A percentile compares a stretch with the other conserved stretches of the same genome.
These are phyloP conservation scores for Arthrobotrys musiformis DNA, from an alignment of 2,329 filamentous ascomycete genomes.

Conservation along the genomic window DNA sequence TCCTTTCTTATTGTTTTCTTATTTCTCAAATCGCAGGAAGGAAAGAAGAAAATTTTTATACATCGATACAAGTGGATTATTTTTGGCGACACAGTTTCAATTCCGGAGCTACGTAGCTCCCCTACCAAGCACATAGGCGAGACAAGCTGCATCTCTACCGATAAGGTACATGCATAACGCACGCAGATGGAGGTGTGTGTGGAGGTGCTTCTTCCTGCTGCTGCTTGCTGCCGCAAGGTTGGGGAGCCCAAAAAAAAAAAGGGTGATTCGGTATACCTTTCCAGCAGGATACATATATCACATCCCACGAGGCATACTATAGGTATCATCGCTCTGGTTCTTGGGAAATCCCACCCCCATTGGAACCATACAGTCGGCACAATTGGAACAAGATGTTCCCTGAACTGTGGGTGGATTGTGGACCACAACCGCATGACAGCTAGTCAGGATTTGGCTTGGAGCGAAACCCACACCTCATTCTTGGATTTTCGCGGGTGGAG, in stretches of 20 bases:
- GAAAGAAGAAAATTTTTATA: conserved; percentile 30
- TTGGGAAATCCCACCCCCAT: conserved; percentile 14
- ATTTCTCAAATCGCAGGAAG: no score
- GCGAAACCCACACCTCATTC: conserved; percentile 43
- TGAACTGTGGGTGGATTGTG: conserved; percentile 19
- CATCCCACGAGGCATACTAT: conserved; percentile 14
- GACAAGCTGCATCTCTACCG: conserved; percentile 53
- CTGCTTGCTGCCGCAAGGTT: conserved; percentile 15
- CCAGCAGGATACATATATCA: conserved; percentile 29
- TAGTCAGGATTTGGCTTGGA: conserved; percentile 50
- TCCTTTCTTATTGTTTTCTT: background rate
- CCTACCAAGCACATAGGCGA: conserved; percentile 46
- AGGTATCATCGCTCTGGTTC: conserved; percentile 9
- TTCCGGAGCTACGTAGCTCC: conserved; percentile 13
- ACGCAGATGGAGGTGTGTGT: conserved; percentile 22
- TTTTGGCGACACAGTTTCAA: conserved; percentile 47
- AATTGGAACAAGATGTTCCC: conserved; percentile 26
- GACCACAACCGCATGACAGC: conserved; percentile 38
- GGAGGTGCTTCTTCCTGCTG: conserved; percentile 18
- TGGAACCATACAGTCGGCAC: conserved; percentile 34
- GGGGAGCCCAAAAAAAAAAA: background rate
- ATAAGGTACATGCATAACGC: conserved; percentile 40
- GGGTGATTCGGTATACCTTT: conserved; percentile 1
- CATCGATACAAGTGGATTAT: conserved; percentile 18
- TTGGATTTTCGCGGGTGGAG: conserved; percentile 44